Evolutionary conservation across 306 rosid species (phyloP), one percentile per base, ranked within the genome.

Genomic region (Cicer bijugum): DNA sequence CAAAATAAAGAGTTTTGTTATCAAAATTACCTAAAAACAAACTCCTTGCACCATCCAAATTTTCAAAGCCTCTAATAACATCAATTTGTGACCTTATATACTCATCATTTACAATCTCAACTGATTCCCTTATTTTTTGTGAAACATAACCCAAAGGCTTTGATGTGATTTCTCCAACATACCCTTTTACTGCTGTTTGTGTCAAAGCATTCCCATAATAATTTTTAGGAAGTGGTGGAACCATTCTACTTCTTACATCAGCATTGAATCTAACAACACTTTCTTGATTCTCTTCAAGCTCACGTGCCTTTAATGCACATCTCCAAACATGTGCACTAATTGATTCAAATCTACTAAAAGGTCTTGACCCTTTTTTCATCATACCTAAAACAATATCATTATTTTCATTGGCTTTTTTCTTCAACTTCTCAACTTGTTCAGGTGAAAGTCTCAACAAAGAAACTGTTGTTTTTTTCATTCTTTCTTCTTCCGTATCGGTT

Each of bases 231-330:
- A 78, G 67, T 10, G 67, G 66, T 43, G 82, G 82, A 15, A 42
- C 52, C 7, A 57, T 23, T 69, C 53, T 56, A 11, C 3, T 68
- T 2, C 77, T 46, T 1, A 71, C 10, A 4, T 42, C 42, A 7
- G 9, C 77, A 12, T 12, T 5, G 10, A 73, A 5, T 3, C 62
- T 39, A 19, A 73, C 63, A 3, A 46, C n/a, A 6, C 48, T 57
- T 33, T 53, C 39, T 47, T 74, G 78, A 3, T 74, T 46, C n/a
- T 72, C 46, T 8, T 28, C 37, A 9, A 72, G 77, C 16, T 72
- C 39, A 0, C 62, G 78, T 5, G 83, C 83, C 53, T 72, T 72
- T 0, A 58, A 72, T 9, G 69, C 77, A 72, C 69, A 44, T 45
- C 57, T 58, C 68, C 77, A 73, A 44, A 73, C 33, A 46, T 72